Conservation (phyloP, 2,329 filamentous ascomycete species). For the Fusarium sp. region DNA sequence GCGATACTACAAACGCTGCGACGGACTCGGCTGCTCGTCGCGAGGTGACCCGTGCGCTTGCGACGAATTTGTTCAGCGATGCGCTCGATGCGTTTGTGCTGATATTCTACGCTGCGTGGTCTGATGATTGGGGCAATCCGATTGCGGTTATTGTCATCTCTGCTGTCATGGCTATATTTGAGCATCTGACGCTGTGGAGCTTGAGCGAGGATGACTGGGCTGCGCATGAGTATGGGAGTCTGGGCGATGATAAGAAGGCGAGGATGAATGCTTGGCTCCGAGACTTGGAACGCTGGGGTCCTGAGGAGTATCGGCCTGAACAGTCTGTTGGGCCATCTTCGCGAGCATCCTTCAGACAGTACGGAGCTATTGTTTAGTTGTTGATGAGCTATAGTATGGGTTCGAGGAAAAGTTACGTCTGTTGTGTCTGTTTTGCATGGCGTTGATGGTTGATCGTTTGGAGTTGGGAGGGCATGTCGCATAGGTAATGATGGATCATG, state of each 20-base stretch:
- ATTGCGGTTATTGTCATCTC: conserved; percentile 43
- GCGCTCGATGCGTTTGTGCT: conserved; percentile 47
- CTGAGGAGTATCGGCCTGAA: conserved; percentile 22
- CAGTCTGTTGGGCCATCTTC: conserved; percentile 29
- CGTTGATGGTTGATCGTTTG: conserved; percentile 15
- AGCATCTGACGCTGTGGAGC: conserved; percentile 48
- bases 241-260: conserved; percentile 43
- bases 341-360: conserved; percentile 24
- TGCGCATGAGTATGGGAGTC: conserved; percentile 25
- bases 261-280: conserved; percentile 47
- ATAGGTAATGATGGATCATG: neutral
- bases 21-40: conserved; percentile 27
- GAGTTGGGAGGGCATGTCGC: conserved; percentile 3
- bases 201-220: conserved; percentile 43
- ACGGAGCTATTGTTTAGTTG: conserved; percentile 21
- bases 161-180: conserved; percentile 44
- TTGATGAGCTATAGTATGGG: neutral
- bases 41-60: conserved; percentile 45
- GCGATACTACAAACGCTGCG: conserved; percentile 27
- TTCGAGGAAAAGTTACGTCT: conserved; percentile 2
- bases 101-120: conserved; percentile 48
- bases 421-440: conserved; percentile 12
- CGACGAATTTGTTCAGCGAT: conserved; percentile 46
- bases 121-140: conserved; percentile 42
- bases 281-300: conserved; percentile 34